phyloP scores from a whole-genome alignment of 495 filamentous ascomycete species.

The Thermothielavioides terrestris region DNA sequence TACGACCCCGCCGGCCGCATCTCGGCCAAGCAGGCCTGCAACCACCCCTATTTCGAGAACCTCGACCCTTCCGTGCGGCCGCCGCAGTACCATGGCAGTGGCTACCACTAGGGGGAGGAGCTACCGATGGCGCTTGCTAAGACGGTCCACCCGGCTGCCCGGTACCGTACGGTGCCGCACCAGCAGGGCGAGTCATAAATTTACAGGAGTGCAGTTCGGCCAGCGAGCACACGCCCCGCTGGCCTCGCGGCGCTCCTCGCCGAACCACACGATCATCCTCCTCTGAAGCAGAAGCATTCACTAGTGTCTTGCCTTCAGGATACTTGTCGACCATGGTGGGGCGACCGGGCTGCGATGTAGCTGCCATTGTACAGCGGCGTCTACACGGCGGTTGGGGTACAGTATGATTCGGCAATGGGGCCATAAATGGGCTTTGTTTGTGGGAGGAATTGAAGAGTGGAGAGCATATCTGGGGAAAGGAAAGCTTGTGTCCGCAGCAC shows the following conservation, averaged over 20 bases:
- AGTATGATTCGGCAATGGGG: conserved; percentile 4
- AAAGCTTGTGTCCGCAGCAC: no score
- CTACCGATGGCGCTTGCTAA: background rate
- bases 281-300: conserved; percentile 19
- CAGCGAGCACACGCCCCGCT: background rate
- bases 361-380: conserved; percentile 9
- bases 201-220: background rate
- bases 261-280: background rate
- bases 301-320: conserved; percentile 21
- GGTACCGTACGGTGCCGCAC: background rate
- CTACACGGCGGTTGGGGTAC: background rate
- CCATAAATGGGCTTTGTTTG: background rate
- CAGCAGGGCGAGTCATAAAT: background rate
- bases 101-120: conserved; percentile 27
- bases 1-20: conserved; percentile 93
- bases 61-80: conserved; percentile 35
- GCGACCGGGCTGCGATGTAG: conserved; percentile 8
- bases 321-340: conserved; percentile 13
- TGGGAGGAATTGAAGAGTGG: background rate
- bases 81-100: conserved; percentile 31
- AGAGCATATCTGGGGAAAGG: background rate
- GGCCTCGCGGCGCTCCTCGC: background rate
- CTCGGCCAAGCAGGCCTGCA: conserved; percentile 88
- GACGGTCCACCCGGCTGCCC: conserved; percentile 3
- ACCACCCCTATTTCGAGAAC: conserved; percentile 86